Evolutionary conservation across 441 rosid species (phyloP).

Genomic region (Bruguiera hainesii): DNA sequence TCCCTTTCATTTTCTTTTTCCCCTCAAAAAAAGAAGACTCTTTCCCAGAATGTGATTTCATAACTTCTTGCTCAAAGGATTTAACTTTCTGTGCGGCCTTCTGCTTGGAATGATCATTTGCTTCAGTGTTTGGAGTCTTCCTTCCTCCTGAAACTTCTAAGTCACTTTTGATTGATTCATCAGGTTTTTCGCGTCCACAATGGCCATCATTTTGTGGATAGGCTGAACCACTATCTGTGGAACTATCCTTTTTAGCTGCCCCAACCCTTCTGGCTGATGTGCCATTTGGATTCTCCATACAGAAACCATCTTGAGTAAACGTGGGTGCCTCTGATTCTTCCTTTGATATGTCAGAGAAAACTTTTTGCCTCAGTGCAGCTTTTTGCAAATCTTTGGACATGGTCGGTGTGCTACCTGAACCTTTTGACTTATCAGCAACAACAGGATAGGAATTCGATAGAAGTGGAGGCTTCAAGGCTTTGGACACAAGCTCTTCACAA

Average conservation of each 20-base stretch:
- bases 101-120: conserved; percentile 37
- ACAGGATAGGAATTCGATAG: conserved; percentile 46
- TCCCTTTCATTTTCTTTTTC: conserved; percentile 50
- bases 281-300: conserved; percentile 44
- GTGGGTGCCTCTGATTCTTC: conserved; percentile 32
- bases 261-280: conserved; percentile 42
- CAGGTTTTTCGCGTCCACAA: conserved; percentile 41
- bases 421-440: conserved; percentile 33
- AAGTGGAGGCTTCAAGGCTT: conserved; percentile 68
- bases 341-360: conserved; percentile 27
- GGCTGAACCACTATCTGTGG: conserved; percentile 38
- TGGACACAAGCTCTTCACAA: conserved; percentile 74
- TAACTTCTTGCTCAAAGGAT: conserved; percentile 35
- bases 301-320: conserved; percentile 37
- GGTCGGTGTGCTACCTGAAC: conserved; percentile 31
- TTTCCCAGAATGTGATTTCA: conserved; percentile 38
- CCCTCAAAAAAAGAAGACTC: conserved; percentile 45
- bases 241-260: conserved; percentile 51
- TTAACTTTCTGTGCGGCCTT: conserved; percentile 38
- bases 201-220: conserved; percentile 43
- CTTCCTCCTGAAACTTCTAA: conserved; percentile 32
- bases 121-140: conserved; percentile 43
- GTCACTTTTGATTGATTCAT: conserved; percentile 38
- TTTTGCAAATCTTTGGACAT: conserved; percentile 29
- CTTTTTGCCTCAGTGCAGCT: conserved; percentile 30